Percentiles rank a stretch among this genome's conserved stretches.
These are phyloP conservation scores for Trichosanthes cucumerina DNA, from an alignment of 306 rosid species.

Conservation along the genomic window DNA sequence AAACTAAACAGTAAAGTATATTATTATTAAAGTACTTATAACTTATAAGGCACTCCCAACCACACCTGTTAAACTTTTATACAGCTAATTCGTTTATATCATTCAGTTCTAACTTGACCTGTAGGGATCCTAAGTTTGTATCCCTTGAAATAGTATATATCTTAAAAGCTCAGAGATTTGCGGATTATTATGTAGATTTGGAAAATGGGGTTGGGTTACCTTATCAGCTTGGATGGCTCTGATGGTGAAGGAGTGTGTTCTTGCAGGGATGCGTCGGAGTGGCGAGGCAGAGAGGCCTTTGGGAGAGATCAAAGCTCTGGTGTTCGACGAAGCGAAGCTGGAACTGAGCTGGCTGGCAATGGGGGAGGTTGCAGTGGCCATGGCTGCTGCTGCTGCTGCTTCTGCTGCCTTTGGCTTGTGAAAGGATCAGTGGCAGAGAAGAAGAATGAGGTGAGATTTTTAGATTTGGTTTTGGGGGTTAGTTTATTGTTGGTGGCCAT, in stretches of 20 bases:
- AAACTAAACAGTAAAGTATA: too few relatives aligned
- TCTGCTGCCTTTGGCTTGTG: slow-evolving; percentile 1
- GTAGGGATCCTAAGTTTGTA: not conserved
- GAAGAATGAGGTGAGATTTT: slow-evolving; percentile 17
- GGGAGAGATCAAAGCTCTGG: slow-evolving; percentile 47
- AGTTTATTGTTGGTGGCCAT: slow-evolving; percentile 10
- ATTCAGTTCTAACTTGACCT: not conserved
- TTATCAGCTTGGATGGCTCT: slow-evolving; percentile 76
- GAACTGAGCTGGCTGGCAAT: slow-evolving; percentile 88
- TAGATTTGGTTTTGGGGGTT: slow-evolving; percentile 1
- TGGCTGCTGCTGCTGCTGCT: slow-evolving; percentile 12
- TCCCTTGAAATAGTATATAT: not conserved
- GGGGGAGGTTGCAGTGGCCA: slow-evolving; percentile 68
- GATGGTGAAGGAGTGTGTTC: slow-evolving; percentile 44
- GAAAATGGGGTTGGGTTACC: slow-evolving; percentile 24
- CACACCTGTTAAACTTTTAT: too few relatives aligned
- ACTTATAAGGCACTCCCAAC: not conserved
- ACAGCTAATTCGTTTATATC: not conserved
- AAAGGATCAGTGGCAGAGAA: not conserved
- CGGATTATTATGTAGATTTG: not conserved
- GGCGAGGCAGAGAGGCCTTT: slow-evolving; percentile 61
- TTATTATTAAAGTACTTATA: not conserved
- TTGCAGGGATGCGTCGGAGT: slow-evolving; percentile 24
- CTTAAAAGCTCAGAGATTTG: not conserved
- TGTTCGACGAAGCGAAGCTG: slow-evolving; percentile 46